Percentiles rank a stretch among this genome's conserved stretches.
phyloP scores from a whole-genome alignment of 192 early-diverging fungal species.

The Coemansia sp. region DNA sequence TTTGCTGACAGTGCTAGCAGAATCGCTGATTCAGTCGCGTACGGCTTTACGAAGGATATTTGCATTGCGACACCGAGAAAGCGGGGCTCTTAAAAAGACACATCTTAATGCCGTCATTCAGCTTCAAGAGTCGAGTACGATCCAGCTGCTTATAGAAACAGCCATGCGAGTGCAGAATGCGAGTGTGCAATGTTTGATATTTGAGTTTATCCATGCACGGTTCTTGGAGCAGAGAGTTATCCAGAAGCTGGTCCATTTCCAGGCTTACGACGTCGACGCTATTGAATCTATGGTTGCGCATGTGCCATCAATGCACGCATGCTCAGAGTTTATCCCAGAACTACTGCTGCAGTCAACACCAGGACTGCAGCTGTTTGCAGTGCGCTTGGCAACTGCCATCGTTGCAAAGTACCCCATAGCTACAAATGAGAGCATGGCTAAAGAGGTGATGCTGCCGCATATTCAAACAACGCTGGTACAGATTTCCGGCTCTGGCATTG shows the following conservation, averaged over 20 bases:
- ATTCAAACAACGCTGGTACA: conserved; percentile 43
- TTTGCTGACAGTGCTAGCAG: conserved; percentile 35
- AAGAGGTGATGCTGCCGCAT: conserved; percentile 50
- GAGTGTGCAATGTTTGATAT: conserved; percentile 38
- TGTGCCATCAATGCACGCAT: conserved; percentile 66
- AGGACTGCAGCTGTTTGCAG: conserved; percentile 39
- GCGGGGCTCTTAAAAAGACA: conserved; percentile 20
- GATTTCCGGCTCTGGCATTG: conserved; percentile 19
- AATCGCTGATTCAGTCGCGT: conserved; percentile 51
- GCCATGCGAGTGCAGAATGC: conserved; percentile 8
- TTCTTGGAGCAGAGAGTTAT: conserved; percentile 60
- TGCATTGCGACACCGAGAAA: conserved; percentile 25
- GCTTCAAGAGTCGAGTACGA: conserved; percentile 56
- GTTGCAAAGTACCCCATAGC: conserved; percentile 43
- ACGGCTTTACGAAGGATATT: conserved; percentile 46
- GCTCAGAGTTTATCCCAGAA: conserved; percentile 59
- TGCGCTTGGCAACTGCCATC: conserved; percentile 41
- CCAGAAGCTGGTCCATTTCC: conserved; percentile 60
- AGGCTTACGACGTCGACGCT: conserved; percentile 56
- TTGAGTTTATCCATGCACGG: conserved; percentile 58
- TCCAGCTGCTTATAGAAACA: conserved; percentile 59
- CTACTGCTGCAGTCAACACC: conserved; percentile 51
- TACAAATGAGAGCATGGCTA: conserved; percentile 44
- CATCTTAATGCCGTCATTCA: conserved; percentile 54
- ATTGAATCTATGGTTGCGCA: conserved; percentile 57